Percentiles rank a stretch among this genome's conserved stretches.
These are phyloP conservation scores for Pholiota microspora DNA, from an alignment of 768 basidiomycete species.

Conservation along the genomic window DNA sequence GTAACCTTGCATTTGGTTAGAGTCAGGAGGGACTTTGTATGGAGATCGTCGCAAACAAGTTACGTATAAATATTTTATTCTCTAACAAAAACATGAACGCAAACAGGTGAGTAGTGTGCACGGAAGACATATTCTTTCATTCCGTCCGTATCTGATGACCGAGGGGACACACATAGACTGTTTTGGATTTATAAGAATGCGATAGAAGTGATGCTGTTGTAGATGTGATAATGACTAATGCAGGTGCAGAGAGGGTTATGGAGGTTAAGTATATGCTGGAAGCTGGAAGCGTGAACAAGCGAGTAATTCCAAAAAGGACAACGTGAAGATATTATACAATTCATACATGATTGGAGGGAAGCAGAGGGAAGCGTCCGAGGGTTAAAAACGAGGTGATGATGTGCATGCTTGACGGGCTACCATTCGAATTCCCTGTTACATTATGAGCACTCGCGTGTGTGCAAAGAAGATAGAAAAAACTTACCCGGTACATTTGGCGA, in stretches of 20 bases:
- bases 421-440: conserved; percentile 40
- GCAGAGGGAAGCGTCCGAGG: neutral
- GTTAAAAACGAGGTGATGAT: neutral
- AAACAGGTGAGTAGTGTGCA: neutral
- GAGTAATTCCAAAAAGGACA: conserved; percentile 5
- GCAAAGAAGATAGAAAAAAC: conserved; percentile 23
- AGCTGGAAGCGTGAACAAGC: conserved; percentile 5
- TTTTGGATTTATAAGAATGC: neutral
- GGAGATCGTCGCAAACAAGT: no score
- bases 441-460: conserved; percentile 4
- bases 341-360: conserved; percentile 2
- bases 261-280: conserved; percentile 6
- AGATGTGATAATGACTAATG: conserved; percentile 7
- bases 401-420: conserved; percentile 20
- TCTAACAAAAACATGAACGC: neutral
- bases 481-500: conserved; percentile 95
- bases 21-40: no score
- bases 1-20: no score
- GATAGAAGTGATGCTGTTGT: conserved; percentile 5
- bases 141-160: neutral
- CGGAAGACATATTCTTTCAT: neutral
- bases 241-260: conserved; percentile 3
- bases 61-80: neutral
- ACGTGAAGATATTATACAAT: conserved; percentile 8
- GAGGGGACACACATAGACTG: neutral